A percentile compares a stretch with the other conserved stretches of the same genome.
Evolutionary conservation across 495 filamentous ascomycete species (phyloP).

Genomic region (Evansstolkia leycettana): DNA sequence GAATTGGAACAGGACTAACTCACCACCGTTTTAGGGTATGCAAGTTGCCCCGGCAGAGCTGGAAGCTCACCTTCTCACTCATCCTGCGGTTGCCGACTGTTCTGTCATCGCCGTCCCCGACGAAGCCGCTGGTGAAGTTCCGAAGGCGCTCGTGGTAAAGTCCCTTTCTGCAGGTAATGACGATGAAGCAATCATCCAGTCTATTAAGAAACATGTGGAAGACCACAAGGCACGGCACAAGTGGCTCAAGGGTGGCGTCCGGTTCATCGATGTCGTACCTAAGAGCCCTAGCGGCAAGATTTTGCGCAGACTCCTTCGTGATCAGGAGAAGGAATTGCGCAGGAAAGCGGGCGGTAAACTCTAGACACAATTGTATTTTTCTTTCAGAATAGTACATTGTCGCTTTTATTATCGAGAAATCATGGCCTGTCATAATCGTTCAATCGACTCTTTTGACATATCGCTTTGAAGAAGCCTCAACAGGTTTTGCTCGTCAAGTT

Average conservation of each 20-base stretch:
- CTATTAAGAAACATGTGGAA: conserved; percentile 67
- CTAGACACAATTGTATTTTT: conserved; percentile 12
- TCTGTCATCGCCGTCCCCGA: conserved; percentile 75
- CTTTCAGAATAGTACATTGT: no score
- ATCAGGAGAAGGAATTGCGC: conserved; percentile 62
- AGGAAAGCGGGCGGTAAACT: conserved; percentile 49
- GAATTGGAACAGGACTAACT: neutral
- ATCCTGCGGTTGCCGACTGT: conserved; percentile 70
- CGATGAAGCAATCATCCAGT: conserved; percentile 43
- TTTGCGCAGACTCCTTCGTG: conserved; percentile 63
- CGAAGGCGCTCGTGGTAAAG: conserved; percentile 81
- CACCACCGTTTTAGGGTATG: conserved; percentile 44
- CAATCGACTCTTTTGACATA: no score
- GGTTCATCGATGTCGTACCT: conserved; percentile 64
- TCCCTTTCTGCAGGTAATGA: conserved; percentile 45
- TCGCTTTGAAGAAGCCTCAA: no score
- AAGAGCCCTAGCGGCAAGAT: conserved; percentile 95
- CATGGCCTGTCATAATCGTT: no score
- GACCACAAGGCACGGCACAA: conserved; percentile 79
- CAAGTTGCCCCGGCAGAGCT: conserved; percentile 92
- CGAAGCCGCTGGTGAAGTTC: conserved; percentile 64
- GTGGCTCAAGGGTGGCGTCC: conserved; percentile 76
- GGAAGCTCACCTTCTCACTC: conserved; percentile 76
- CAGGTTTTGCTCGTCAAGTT: no score
- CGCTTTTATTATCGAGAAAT: no score